phyloP scores from a whole-genome alignment of 352 stramenopile species.

The Albugo laibachii region DNA sequence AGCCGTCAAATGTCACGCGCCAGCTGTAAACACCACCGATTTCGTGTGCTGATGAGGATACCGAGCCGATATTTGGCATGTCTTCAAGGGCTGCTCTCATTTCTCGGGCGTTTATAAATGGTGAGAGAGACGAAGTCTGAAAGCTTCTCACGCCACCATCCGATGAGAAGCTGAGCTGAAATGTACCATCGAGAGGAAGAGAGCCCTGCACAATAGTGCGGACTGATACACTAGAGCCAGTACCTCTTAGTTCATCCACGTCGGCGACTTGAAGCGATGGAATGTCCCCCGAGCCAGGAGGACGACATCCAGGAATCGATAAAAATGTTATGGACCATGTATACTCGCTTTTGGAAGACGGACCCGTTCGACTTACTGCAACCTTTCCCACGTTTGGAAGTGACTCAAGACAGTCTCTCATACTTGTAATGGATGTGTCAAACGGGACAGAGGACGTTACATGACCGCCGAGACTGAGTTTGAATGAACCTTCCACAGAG shows the following conservation, averaged over 20 bases:
- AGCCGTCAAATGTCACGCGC: constrained; percentile 82
- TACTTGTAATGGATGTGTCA: constrained; percentile 82
- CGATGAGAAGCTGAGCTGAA: constrained; percentile 21
- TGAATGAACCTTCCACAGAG: constrained; percentile 76
- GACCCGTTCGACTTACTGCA: constrained; percentile 53
- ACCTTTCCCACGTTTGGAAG: constrained; percentile 87
- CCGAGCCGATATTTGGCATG: constrained; percentile 28
- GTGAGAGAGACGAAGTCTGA: constrained; percentile 17
- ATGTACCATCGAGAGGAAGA: constrained; percentile 31
- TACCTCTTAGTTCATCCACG: constrained; percentile 19
- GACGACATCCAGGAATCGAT: constrained; percentile 85
- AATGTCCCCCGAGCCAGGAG: constrained; percentile 49
- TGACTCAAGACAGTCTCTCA: constrained; percentile 82
- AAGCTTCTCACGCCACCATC: constrained; percentile 18
- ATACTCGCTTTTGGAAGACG: constrained; percentile 81
- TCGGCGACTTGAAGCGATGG: constrained; percentile 15
- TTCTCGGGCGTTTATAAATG: constrained; percentile 20
- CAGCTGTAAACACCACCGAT: constrained; percentile 65
- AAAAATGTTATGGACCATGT: constrained; percentile 88
- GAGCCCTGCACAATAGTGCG: constrained; percentile 23
- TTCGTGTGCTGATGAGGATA: constrained; percentile 36
- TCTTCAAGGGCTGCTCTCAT: constrained; percentile 27
- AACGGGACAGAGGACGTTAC: constrained; percentile 76
- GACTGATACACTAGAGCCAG: constrained; percentile 18
- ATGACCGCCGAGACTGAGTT: constrained; percentile 73